Percentiles rank a stretch among this genome's conserved stretches.
Evolutionary conservation across 768 basidiomycete genomes (phyloP).

Genomic region (Termitomyces sp.): DNA sequence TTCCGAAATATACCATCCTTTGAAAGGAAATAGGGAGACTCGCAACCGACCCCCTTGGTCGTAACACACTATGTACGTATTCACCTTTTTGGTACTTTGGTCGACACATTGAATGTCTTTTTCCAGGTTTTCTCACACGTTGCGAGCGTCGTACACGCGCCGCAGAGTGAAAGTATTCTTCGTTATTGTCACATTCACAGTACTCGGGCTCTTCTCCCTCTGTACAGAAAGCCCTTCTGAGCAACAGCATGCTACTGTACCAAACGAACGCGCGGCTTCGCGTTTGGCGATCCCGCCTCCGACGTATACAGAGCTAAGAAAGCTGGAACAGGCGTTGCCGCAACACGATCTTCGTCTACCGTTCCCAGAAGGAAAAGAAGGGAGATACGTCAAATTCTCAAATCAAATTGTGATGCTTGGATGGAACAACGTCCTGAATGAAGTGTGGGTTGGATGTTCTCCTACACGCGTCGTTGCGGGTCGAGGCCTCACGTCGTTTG

Average conservation of each 20-base stretch:
- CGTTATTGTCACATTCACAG: background rate
- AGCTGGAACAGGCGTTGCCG: conserved; percentile 28
- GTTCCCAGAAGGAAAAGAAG: conserved; percentile 31
- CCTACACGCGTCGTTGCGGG: background rate
- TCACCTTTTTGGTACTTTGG: background rate
- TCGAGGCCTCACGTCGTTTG: background rate
- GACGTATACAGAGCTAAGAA: conserved; percentile 21
- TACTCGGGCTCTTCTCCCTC: background rate
- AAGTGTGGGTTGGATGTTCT: conserved; percentile 24
- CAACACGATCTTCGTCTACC: conserved; percentile 32
- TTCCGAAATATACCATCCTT: background rate
- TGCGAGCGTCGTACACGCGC: background rate
- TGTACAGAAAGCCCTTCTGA: background rate
- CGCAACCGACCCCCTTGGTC: background rate
- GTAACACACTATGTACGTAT: background rate
- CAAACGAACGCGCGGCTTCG: background rate
- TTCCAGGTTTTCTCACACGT: background rate
- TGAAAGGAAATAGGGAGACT: background rate
- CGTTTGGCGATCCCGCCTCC: conserved; percentile 19
- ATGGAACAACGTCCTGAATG: conserved; percentile 39
- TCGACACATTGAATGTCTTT: too few relatives aligned
- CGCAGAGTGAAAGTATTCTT: background rate
- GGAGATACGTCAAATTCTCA: conserved; percentile 33
- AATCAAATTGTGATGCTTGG: conserved; percentile 29
- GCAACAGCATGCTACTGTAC: too few relatives aligned